Percentiles rank a stretch among this genome's conserved stretches.
These are phyloP conservation scores for Pseudopyricularia javanii DNA, from an alignment of 2,329 filamentous ascomycete genomes.

Conservation along the genomic window DNA sequence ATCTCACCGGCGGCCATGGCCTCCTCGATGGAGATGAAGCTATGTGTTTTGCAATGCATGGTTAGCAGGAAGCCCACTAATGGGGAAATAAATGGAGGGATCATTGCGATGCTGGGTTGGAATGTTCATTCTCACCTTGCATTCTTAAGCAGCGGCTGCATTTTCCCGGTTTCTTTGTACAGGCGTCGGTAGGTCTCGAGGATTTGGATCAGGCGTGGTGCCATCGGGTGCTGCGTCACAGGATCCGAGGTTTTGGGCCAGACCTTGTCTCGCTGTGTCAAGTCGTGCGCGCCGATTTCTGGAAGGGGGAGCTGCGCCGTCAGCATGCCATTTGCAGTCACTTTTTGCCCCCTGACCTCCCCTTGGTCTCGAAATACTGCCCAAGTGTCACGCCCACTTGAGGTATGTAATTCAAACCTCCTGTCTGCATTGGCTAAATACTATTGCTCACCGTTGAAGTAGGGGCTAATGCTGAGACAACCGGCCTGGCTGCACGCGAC, in stretches of 20 bases:
- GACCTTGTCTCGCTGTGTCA: conserved; percentile 16
- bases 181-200: conserved; percentile 31
- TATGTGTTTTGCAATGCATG: conserved; percentile 5
- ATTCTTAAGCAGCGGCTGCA: conserved; percentile 33
- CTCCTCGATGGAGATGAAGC: conserved; percentile 28
- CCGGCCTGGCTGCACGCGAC: conserved; percentile 34
- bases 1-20: conserved; percentile 32
- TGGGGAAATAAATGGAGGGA: neutral
- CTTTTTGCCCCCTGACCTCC: neutral
- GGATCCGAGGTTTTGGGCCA: conserved; percentile 34
- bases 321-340: neutral
- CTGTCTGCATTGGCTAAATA: too few species aligned
- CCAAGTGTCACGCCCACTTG: too few species aligned
- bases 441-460: conserved; percentile 27
- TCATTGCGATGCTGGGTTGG: neutral
- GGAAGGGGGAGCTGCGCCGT: neutral
- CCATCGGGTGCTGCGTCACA: conserved; percentile 32
- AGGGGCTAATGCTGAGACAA: conserved; percentile 34
- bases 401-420: too few species aligned
- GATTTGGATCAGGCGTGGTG: conserved; percentile 33
- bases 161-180: conserved; percentile 31
- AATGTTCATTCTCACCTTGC: conserved; percentile 19
- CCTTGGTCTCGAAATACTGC: neutral
- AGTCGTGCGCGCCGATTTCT: conserved; percentile 30
- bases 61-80: too few species aligned